phyloP scores from a whole-genome alignment of 1,284 basidiomycete genomes.

The Ganoderma lingzhi region DNA sequence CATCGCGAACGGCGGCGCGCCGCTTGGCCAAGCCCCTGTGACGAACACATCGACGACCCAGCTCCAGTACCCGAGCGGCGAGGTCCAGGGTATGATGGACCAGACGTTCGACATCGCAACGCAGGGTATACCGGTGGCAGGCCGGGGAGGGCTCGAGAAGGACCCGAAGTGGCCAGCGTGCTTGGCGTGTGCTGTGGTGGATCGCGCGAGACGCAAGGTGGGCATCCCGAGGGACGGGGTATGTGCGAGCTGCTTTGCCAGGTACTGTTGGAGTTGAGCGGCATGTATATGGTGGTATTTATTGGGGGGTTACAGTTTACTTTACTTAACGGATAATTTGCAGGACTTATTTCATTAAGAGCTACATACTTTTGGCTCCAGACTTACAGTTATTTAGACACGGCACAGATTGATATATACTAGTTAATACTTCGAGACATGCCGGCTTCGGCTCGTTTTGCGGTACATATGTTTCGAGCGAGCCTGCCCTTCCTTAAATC shows the following conservation, averaged over 20 bases:
- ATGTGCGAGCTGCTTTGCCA: constrained; percentile 47
- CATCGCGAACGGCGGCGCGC: constrained; percentile 52
- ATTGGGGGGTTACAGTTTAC: background rate
- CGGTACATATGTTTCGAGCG: background rate
- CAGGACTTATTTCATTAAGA: background rate
- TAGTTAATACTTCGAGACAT: background rate
- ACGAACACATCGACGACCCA: constrained; percentile 53
- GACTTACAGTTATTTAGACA: background rate
- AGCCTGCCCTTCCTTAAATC: background rate
- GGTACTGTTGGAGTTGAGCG: constrained; percentile 49
- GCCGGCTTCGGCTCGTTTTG: background rate
- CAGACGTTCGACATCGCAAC: constrained; percentile 52
- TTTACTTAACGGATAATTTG: background rate
- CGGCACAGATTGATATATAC: background rate
- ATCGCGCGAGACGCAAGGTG: constrained; percentile 44
- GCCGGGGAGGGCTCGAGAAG: constrained; percentile 15
- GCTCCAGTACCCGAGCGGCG: constrained; percentile 38
- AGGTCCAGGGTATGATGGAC: constrained; percentile 50
- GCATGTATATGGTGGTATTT: background rate
- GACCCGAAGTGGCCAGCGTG: constrained; percentile 54
- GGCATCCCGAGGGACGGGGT: constrained; percentile 46
- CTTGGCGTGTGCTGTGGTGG: constrained; percentile 53
- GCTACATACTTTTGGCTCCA: background rate
- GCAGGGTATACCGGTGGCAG: constrained; percentile 44
- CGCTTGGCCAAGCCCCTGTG: constrained; percentile 46